These are phyloP conservation scores for Xylariaceae sp. DNA, from an alignment of 2,329 filamentous ascomycete genomes.

Conservation along the genomic window DNA sequence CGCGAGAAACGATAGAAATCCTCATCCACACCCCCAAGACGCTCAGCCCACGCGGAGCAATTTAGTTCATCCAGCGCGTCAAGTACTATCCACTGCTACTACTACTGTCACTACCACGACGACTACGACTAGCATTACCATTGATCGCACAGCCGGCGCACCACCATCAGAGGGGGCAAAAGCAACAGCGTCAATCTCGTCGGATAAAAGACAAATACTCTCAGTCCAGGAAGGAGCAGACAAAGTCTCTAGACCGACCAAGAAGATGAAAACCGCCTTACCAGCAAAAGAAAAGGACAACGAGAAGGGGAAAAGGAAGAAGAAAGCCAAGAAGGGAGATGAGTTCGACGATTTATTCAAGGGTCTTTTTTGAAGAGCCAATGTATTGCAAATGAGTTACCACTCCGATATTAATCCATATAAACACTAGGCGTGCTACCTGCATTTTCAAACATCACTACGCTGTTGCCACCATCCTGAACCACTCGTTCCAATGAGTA, in stretches of 20 bases:
- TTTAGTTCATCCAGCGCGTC: too few species aligned
- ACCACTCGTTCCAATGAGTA: too few species aligned
- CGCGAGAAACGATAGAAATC: too few species aligned
- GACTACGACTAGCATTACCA: background rate
- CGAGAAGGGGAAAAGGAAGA: conserved; percentile 54
- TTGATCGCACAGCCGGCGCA: background rate
- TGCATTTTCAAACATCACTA: too few species aligned
- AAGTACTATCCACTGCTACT: too few species aligned
- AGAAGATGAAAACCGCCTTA: conserved; percentile 21
- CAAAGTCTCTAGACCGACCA: conserved; percentile 7
- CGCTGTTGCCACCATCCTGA: background rate
- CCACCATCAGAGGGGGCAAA: background rate
- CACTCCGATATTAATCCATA: background rate
- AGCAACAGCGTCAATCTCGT: background rate
- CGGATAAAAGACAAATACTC: conserved; percentile 1
- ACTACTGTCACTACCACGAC: too few species aligned
- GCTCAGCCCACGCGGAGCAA: too few species aligned
- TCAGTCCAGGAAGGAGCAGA: background rate
- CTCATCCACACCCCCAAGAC: too few species aligned
- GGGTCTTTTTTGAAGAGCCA: conserved; percentile 53
- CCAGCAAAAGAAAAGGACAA: conserved; percentile 57
- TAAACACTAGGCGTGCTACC: too few species aligned
- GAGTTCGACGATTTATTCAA: conserved; percentile 78
- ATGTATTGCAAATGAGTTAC: background rate
- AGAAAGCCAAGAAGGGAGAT: conserved; percentile 66